Conservation (phyloP, 2,329 filamentous ascomycete species). For the Xylariomycetidae sp. region DNA sequence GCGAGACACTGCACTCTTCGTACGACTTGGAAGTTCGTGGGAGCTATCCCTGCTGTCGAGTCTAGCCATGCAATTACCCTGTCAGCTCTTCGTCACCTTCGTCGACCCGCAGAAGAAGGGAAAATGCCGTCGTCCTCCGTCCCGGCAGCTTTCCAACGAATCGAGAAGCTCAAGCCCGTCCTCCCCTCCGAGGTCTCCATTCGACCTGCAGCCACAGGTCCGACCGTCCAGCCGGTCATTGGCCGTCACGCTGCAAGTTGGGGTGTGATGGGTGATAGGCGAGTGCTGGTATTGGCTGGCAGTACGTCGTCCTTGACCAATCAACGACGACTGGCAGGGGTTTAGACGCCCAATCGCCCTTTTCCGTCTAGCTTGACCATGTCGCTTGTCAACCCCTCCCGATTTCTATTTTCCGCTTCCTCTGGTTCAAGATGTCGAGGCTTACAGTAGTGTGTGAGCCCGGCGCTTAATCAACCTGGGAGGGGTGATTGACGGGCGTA, state of each 20-base stretch:
- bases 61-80: slow-evolving; percentile 15
- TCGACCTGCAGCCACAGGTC: slow-evolving; percentile 17
- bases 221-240: slow-evolving; percentile 16
- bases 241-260: slow-evolving; percentile 17
- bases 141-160: slow-evolving; percentile 1
- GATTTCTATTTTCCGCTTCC: slow-evolving; percentile 20
- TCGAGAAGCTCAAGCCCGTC: slow-evolving; percentile 5
- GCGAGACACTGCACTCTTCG: slow-evolving; percentile 8
- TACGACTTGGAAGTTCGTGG: no score
- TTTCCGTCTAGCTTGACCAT: slow-evolving; percentile 26
- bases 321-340: slow-evolving; percentile 23
- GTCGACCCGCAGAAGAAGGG: slow-evolving; percentile 2
- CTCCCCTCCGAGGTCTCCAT: slow-evolving; percentile 9
- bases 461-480: no score
- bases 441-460: slow-evolving; percentile 35
- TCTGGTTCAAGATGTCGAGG: no score
- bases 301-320: slow-evolving; percentile 27
- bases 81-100: slow-evolving; percentile 9
- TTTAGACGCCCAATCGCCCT: slow-evolving; percentile 36
- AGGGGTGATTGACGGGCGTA: slow-evolving; percentile 20
- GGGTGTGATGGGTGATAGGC: slow-evolving; percentile 30
- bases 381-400: slow-evolving; percentile 8
- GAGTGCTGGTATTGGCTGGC: slow-evolving; percentile 24
- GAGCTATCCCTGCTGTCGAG: no score
- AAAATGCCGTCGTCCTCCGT: slow-evolving; percentile 5